Percentiles rank a stretch among this genome's conserved stretches.
phyloP scores from a whole-genome alignment of 805 yeast species.

The Starmera pachycereana region DNA sequence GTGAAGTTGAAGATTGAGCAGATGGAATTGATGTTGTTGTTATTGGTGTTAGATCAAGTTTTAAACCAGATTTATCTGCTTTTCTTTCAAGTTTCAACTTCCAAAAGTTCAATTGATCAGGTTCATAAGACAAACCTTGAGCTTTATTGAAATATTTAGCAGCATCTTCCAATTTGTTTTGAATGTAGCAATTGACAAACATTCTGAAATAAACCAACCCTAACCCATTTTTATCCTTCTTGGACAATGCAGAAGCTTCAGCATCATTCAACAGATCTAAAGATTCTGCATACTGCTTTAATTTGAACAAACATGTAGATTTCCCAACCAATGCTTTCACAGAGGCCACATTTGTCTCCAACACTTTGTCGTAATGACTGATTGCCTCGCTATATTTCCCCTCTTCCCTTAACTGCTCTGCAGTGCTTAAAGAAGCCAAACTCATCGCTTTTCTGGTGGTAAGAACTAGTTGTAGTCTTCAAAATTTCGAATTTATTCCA shows the following conservation, averaged over 20 bases:
- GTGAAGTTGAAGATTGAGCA: background rate
- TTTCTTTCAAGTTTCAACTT: slow-evolving; percentile 11
- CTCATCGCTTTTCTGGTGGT: too few species aligned
- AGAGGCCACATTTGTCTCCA: slow-evolving; percentile 32
- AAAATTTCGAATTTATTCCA: too few species aligned
- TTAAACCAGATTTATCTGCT: slow-evolving; percentile 6
- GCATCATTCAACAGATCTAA: slow-evolving; percentile 33
- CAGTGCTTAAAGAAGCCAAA: too few species aligned
- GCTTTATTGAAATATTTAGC: slow-evolving; percentile 31
- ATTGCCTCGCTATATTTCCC: slow-evolving; percentile 35
- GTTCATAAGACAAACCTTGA: slow-evolving; percentile 24
- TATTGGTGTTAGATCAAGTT: slow-evolving; percentile 4
- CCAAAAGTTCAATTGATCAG: slow-evolving; percentile 10
- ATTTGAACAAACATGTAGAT: slow-evolving; percentile 33
- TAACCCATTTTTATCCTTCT: slow-evolving; percentile 32
- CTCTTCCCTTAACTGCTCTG: slow-evolving; percentile 22
- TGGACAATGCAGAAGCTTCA: slow-evolving; percentile 28
- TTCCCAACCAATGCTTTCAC: slow-evolving; percentile 35
- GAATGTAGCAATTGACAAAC: slow-evolving; percentile 29
- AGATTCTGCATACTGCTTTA: slow-evolving; percentile 32
- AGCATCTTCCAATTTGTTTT: slow-evolving; percentile 30
- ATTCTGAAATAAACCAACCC: slow-evolving; percentile 36
- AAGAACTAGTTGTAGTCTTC: too few species aligned
- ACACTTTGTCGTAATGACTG: slow-evolving; percentile 23
- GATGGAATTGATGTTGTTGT: background rate